Evolutionary conservation across 106 monocot species (phyloP).

Genomic region (Dactylorhiza incarnata): DNA sequence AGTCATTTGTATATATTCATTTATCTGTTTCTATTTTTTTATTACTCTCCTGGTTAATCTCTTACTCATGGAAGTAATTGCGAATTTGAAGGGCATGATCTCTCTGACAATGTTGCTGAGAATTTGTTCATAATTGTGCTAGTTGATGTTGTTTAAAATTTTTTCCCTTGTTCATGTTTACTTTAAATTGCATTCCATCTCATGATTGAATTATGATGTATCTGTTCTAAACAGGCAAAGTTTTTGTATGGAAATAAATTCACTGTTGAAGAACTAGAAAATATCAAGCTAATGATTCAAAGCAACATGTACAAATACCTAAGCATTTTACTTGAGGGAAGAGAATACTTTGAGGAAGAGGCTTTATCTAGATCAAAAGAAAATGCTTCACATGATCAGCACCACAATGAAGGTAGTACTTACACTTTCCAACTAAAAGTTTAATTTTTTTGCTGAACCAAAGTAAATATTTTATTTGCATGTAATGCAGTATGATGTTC

Average conservation of each 20-base stretch:
- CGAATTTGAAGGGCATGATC: not conserved
- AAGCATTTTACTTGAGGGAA: conserved; percentile 87
- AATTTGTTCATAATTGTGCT: not conserved
- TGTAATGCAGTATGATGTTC: not conserved
- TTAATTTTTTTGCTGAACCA: not conserved
- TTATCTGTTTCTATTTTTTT: not conserved
- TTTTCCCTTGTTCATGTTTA: not conserved
- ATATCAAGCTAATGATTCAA: conserved; percentile 89
- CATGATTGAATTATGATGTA: not conserved
- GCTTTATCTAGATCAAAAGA: conserved; percentile 30
- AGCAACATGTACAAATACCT: conserved; percentile 96
- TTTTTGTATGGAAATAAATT: conserved; percentile 81
- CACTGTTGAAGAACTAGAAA: conserved; percentile 57
- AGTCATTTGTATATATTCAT: not conserved
- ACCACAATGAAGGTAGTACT: conserved; percentile 22
- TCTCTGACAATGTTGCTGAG: not conserved
- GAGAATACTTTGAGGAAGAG: conserved; percentile 93
- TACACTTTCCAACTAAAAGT: not conserved
- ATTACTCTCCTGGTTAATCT: not conserved
- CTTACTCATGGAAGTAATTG: not conserved
- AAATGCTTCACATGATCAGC: conserved; percentile 10
- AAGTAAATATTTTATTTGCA: not conserved
- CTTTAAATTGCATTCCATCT: too few species aligned
- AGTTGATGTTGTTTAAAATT: not conserved
- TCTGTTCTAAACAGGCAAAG: conserved; percentile 45